Evolutionary conservation across 2,329 filamentous ascomycete genomes (phyloP), one percentile per base, ranked within the genome.

Genomic region (Colletotrichum navitas): DNA sequence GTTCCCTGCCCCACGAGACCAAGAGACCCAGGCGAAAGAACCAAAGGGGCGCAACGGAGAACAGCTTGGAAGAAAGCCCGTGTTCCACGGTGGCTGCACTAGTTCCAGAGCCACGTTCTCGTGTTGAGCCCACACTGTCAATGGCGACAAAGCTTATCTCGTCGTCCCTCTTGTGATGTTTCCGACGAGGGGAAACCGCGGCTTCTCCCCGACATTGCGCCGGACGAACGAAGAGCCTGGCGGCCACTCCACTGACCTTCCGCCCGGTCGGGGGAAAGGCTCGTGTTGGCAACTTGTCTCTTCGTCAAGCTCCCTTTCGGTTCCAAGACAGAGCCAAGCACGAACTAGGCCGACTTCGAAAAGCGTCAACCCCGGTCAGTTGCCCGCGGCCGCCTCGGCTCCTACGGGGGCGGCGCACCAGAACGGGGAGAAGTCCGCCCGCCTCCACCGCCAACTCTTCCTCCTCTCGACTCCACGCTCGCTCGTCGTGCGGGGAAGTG

Each of bases 111-210:
- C 59, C 59, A 62, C 59, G 49, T 10, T 8, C 11, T 64, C 52
- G 63, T 65, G 63, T 49, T 39, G 32, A 36, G 24, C 12, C 52
- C 39, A 32, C 26, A 11, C 39, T 29, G 43, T 52, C 43, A 39
- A 66, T 58, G 63, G 63, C 32, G n/a, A 51, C 49, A 71, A 71
- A 67, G 68, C 56, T 66, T 66, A 58, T 62, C 56, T 47, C 26
- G 7, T 56, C 56, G 34, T 51, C n/a, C n/a, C n/a, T n/a, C n/a
- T n/a, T n/a, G n/a, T n/a, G n/a, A n/a, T n/a, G n/a, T n/a, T n/a
- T n/a, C n/a, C n/a, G n/a, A n/a, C n/a, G n/a, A 61, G 43, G 6
- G 24, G 6, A 26, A 34, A 16, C 34, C 34, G 45, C 26, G 39
- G 14, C 39, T 11, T 61, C 21, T 21, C 43, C 26, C 36, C n/a